Percentiles rank a stretch among this genome's conserved stretches.
Evolutionary conservation across 129 eudicot species (phyloP).

Genomic region (Ambrosia artemisiifolia): DNA sequence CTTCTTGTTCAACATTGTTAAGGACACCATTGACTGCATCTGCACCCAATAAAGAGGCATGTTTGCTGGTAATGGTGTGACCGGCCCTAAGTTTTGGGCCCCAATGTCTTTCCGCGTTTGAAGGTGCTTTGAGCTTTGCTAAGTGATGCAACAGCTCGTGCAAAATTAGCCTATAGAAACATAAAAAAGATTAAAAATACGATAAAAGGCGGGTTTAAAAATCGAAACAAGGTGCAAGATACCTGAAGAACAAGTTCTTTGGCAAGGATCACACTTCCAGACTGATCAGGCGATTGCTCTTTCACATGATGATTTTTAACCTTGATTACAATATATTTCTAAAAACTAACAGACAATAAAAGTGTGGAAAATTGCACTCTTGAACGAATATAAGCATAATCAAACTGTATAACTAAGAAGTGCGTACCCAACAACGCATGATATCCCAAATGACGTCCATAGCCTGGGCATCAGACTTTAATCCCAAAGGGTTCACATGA

Average conservation of each 20-base stretch:
- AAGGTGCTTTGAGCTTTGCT: too few species aligned
- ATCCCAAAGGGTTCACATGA: slow-evolving; percentile 78
- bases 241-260: slow-evolving; percentile 89
- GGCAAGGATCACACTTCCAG: slow-evolving; percentile 83
- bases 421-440: slow-evolving; percentile 95
- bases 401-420: background rate
- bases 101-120: slow-evolving; percentile 90
- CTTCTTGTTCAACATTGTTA: slow-evolving; percentile 48
- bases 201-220: background rate
- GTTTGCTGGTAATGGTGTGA: slow-evolving; percentile 81
- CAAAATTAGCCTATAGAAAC: slow-evolving; percentile 69
- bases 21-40: slow-evolving; percentile 53
- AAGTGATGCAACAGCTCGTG: slow-evolving; percentile 83
- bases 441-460: slow-evolving; percentile 98
- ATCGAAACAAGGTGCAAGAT: background rate
- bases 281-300: slow-evolving; percentile 76
- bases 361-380: background rate
- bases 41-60: slow-evolving; percentile 65
- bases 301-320: slow-evolving; percentile 92
- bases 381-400: background rate
- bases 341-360: background rate
- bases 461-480: slow-evolving; percentile 94
- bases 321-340: slow-evolving; percentile 21
- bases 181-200: background rate
- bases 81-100: slow-evolving; percentile 94